Evolutionary conservation across 2,329 filamentous ascomycete species (phyloP), one percentile per base, ranked within the genome.

Genomic region (Fusarium penzigii): DNA sequence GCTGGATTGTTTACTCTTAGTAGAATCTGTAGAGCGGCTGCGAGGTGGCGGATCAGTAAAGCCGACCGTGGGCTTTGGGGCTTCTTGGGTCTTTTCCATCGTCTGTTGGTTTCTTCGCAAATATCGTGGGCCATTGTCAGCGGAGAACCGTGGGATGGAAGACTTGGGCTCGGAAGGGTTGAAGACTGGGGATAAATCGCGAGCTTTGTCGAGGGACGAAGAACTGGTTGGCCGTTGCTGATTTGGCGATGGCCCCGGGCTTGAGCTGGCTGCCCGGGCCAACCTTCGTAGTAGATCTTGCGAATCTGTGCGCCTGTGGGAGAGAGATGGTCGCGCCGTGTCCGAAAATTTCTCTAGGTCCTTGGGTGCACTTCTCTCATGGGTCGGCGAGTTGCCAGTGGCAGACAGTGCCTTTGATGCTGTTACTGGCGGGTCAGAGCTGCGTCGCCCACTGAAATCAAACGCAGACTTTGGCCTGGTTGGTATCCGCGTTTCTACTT

Each of bases 241-340:
- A 39, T 63, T 65, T 38, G 56, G 42, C 25, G 73, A 68, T 13
- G 67, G 57, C 3, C 70, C 65, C 17, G 77, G 77, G 51, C 76
- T 81, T 50, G 70, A 70, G 61, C 74, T 79, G 32, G 76, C 68
- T 42, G 74, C 78, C 45, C 75, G 73, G 17, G 79, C 76, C 57
- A 84, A 68, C 47, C 73, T 74, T 53, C 76, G 76, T 45, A 83
- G 67, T 42, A 82, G 52, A 39, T 83, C 80, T 39, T 72, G 70
- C 4, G 78, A 77, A 51, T 80, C 76, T 17, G 69, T 70, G 29
- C 65, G 61, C 43, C 50, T 58, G 51, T 67, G 57, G 11, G 39
- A 57, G 42, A 51, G 41, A 17, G 36, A 45, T 57, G 53, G 59
- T 53, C 53, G 55, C 52, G 51, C 49, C 59, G 42, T 40, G 39